phyloP scores from a whole-genome alignment of 129 eudicot species.

The Flaveria brownii region DNA sequence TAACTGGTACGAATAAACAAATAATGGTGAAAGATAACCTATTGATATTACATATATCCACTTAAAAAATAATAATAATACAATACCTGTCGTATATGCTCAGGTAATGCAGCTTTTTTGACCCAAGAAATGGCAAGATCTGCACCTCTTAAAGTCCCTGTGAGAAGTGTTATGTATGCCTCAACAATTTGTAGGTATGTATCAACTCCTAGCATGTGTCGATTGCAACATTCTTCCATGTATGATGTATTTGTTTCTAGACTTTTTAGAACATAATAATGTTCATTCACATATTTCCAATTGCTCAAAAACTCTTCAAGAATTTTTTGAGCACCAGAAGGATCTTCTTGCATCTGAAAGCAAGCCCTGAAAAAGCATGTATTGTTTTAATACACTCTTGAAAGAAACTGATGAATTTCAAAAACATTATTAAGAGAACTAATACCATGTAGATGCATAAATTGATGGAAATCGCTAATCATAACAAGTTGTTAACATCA shows the following conservation, averaged over 20 bases:
- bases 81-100: slow-evolving; percentile 74
- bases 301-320: slow-evolving; percentile 80
- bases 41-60: not conserved
- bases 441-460: no score
- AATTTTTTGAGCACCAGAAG: slow-evolving; percentile 39
- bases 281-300: slow-evolving; percentile 59
- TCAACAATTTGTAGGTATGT: slow-evolving; percentile 84
- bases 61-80: no score
- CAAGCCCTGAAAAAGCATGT: slow-evolving; percentile 55
- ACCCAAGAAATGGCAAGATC: slow-evolving; percentile 72
- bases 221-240: slow-evolving; percentile 32
- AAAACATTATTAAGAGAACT: not conserved
- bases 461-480: no score
- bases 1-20: not conserved
- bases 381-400: not conserved
- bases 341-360: slow-evolving; percentile 64
- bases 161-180: slow-evolving; percentile 71
- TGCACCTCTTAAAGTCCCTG: slow-evolving; percentile 33
- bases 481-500: no score
- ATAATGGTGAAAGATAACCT: not conserved
- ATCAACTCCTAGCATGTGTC: slow-evolving; percentile 41
- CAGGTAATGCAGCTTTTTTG: slow-evolving; percentile 77
- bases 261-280: slow-evolving; percentile 39
- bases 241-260: slow-evolving; percentile 27
- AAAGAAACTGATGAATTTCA: slow-evolving; percentile 2